A percentile compares a stretch with the other conserved stretches of the same genome.
These are phyloP conservation scores for Aureobasidium sp. DNA, from an alignment of 2,329 filamentous ascomycete species.

Conservation along the genomic window DNA sequence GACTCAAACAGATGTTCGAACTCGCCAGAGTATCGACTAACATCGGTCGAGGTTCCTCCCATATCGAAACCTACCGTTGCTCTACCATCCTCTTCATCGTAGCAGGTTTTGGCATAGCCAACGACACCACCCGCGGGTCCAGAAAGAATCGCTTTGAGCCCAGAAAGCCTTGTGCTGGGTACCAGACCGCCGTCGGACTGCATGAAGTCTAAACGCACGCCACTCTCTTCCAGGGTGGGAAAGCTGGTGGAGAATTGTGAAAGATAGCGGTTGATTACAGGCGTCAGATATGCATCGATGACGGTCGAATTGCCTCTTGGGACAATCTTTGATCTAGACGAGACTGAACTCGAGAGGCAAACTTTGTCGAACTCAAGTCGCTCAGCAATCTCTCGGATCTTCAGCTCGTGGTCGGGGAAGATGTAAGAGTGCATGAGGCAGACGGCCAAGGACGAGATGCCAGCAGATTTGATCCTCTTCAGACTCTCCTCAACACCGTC, in stretches of 20 bases:
- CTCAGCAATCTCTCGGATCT: conserved; percentile 24
- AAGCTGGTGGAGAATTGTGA: conserved; percentile 26
- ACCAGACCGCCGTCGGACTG: conserved; percentile 65
- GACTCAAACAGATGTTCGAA: conserved; percentile 22
- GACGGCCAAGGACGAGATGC: conserved; percentile 31
- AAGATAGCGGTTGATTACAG: conserved; percentile 22
- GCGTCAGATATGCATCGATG: conserved; percentile 19
- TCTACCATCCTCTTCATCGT: conserved; percentile 67
- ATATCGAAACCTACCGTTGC: conserved; percentile 62
- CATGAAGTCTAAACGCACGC: conserved; percentile 83
- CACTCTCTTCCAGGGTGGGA: conserved; percentile 19
- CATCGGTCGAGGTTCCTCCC: conserved; percentile 22
- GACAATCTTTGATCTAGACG: no score
- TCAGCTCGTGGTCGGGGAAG: conserved; percentile 28
- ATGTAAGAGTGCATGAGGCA: conserved; percentile 30
- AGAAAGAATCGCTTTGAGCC: conserved; percentile 71
- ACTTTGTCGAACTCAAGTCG: conserved; percentile 25
- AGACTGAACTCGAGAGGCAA: no score
- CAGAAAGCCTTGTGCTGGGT: conserved; percentile 68
- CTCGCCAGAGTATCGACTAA: conserved; percentile 18
- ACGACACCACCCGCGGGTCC: conserved; percentile 82
- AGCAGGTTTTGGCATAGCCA: conserved; percentile 79
- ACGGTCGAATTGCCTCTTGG: conserved; percentile 17
- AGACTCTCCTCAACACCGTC: conserved; percentile 18
- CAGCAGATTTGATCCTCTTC: conserved; percentile 26